Conservation (phyloP, 1,284 basidiomycete species). For the Sphaerobolus stellatus region DNA sequence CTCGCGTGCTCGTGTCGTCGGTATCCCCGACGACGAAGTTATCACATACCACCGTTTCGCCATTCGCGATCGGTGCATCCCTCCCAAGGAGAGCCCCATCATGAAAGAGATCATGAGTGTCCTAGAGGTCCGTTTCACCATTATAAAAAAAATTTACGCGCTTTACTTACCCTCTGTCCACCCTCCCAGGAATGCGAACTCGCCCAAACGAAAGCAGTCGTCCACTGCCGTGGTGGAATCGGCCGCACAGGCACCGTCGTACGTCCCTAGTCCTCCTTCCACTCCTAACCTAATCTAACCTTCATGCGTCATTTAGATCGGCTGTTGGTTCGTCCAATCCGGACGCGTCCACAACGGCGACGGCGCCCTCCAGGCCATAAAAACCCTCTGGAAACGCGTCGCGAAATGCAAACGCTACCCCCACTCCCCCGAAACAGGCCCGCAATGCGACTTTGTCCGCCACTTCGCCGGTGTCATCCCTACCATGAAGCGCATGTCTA, state of each 20-base stretch:
- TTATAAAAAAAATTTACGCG: neutral
- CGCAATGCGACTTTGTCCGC: slow-evolving; percentile 70
- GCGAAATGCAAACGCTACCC: slow-evolving; percentile 74
- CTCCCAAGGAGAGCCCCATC: slow-evolving; percentile 6
- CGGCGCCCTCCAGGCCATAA: slow-evolving; percentile 63
- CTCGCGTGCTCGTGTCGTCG: slow-evolving; percentile 50
- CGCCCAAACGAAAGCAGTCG: slow-evolving; percentile 40
- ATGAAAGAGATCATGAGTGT: slow-evolving; percentile 10
- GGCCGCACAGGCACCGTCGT: slow-evolving; percentile 70
- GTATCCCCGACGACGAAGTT: slow-evolving; percentile 39
- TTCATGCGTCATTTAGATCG: slow-evolving; percentile 31
- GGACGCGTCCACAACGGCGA: slow-evolving; percentile 57
- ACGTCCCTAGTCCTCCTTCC: neutral
- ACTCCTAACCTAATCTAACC: neutral
- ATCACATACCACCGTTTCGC: slow-evolving; percentile 75
- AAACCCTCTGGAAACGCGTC: slow-evolving; percentile 66
- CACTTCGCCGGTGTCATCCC: slow-evolving; percentile 34
- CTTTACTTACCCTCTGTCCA: neutral
- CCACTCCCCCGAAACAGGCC: slow-evolving; percentile 73
- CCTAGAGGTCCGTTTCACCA: slow-evolving; percentile 1
- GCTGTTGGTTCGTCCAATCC: slow-evolving; percentile 74
- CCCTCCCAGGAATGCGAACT: slow-evolving; percentile 9
- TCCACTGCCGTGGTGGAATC: slow-evolving; percentile 76
- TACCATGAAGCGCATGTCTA: too few relatives aligned
- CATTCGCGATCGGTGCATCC: slow-evolving; percentile 66